Conservation (phyloP, 352 stramenopile genomes). For the Phytophthora vignae region DNA sequence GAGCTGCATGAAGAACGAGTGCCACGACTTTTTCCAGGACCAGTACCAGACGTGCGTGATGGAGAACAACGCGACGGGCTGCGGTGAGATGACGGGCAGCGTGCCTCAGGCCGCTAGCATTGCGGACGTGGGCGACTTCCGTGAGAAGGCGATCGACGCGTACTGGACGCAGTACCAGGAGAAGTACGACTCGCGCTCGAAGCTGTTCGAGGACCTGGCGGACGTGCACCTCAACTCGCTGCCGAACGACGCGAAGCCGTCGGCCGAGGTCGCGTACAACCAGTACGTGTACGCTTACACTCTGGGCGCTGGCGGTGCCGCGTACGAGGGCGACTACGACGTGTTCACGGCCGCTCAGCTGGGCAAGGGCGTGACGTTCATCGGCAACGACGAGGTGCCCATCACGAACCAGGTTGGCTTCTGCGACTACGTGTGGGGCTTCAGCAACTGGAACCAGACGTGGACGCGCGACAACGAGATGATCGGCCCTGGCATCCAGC, state of each 20-base stretch:
- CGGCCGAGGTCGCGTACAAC: slow-evolving; percentile 51
- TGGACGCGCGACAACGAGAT: slow-evolving; percentile 70
- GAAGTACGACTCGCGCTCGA: slow-evolving; percentile 57
- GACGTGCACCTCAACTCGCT: slow-evolving; percentile 64
- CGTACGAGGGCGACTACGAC: slow-evolving; percentile 48
- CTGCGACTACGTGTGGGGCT: slow-evolving; percentile 74
- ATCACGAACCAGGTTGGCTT: slow-evolving; percentile 74
- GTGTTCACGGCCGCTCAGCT: slow-evolving; percentile 55
- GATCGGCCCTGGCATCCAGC: slow-evolving; percentile 70
- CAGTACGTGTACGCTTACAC: slow-evolving; percentile 75
- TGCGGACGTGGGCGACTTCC: slow-evolving; percentile 51
- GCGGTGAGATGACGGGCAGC: slow-evolving; percentile 68
- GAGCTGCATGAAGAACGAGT: slow-evolving; percentile 63
- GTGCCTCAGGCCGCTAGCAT: slow-evolving; percentile 49
- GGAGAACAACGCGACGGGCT: slow-evolving; percentile 54
- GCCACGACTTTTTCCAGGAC: slow-evolving; percentile 65
- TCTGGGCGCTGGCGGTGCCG: slow-evolving; percentile 33
- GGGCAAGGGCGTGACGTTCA: slow-evolving; percentile 58
- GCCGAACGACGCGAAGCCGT: slow-evolving; percentile 49
- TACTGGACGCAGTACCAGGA: slow-evolving; percentile 56
- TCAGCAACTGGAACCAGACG: slow-evolving; percentile 76
- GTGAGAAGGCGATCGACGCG: slow-evolving; percentile 40
- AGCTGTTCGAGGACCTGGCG: slow-evolving; percentile 61
- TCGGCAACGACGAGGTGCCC: slow-evolving; percentile 65
- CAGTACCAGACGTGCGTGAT: slow-evolving; percentile 62